A percentile compares a stretch with the other conserved stretches of the same genome.
Conservation (phyloP, 768 basidiomycete species). For the Serpula lacrymans region DNA sequence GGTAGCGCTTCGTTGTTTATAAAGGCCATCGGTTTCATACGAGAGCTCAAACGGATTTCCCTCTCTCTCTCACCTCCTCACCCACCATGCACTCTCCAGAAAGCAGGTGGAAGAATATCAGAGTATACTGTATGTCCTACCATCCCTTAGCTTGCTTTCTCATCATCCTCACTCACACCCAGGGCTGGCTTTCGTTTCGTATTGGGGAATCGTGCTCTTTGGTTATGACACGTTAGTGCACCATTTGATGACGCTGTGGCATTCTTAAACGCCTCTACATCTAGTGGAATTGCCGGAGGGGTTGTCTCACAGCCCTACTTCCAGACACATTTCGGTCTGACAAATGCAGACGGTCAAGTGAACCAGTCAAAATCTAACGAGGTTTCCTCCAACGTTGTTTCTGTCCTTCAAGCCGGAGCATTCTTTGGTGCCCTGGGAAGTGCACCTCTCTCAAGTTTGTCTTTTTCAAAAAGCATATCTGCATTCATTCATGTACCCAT, state of each 20-base stretch:
- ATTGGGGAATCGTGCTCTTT: slow-evolving; percentile 81
- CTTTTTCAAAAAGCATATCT: not conserved
- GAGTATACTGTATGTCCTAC: slow-evolving; percentile 56
- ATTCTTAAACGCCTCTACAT: too few species aligned
- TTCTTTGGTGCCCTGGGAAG: slow-evolving; percentile 84
- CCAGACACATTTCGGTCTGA: slow-evolving; percentile 57
- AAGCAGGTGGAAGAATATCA: slow-evolving; percentile 48
- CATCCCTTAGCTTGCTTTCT: too few species aligned
- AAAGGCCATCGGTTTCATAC: too few species aligned
- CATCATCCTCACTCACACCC: not conserved
- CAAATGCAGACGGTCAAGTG: slow-evolving; percentile 38
- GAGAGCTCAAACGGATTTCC: too few species aligned
- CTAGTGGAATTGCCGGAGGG: slow-evolving; percentile 67
- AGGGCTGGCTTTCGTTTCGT: slow-evolving; percentile 73
- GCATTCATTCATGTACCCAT: not conserved
- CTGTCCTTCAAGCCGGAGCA: slow-evolving; percentile 82
- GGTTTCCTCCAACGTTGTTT: slow-evolving; percentile 81
- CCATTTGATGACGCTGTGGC: not conserved
- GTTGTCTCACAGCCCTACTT: slow-evolving; percentile 67
- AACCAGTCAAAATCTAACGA: slow-evolving; percentile 40
- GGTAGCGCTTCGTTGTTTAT: too few species aligned
- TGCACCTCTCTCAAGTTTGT: slow-evolving; percentile 64
- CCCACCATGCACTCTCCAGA: not conserved
- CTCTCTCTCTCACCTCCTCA: too few species aligned
- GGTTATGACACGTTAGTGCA: slow-evolving; percentile 69